Evolutionary conservation across 108 stramenopile genomes (phyloP).

Genomic region (Conticribra guillardii): DNA sequence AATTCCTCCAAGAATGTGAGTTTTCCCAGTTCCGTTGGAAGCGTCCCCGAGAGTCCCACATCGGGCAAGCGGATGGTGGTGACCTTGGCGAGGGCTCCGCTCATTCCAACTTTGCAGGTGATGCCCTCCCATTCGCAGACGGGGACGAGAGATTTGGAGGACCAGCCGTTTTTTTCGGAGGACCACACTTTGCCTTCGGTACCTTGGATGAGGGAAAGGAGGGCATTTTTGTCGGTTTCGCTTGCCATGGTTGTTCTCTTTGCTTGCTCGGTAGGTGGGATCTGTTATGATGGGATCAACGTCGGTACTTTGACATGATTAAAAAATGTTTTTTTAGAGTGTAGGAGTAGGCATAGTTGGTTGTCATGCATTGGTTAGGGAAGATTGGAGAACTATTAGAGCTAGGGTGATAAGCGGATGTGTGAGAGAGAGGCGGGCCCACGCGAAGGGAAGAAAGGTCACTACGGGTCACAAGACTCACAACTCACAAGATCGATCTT

Average conservation of each 20-base stretch:
- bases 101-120: conserved; percentile 26
- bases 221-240: conserved; percentile 2
- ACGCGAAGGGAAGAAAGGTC: too few relatives aligned
- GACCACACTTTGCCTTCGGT: conserved; percentile 24
- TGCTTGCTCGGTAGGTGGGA: not conserved
- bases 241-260: not conserved
- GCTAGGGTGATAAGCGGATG: too few relatives aligned
- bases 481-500: too few relatives aligned
- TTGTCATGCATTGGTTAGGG: too few relatives aligned
- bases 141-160: not conserved
- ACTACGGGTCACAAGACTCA: too few relatives aligned
- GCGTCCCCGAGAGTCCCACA: conserved; percentile 43
- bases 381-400: too few relatives aligned
- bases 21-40: conserved; percentile 40
- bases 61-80: conserved; percentile 23
- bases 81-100: conserved; percentile 6
- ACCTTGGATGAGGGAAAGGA: conserved; percentile 38
- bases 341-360: too few relatives aligned
- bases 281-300: too few relatives aligned
- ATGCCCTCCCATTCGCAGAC: conserved; percentile 61
- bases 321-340: too few relatives aligned
- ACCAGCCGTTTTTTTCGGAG: conserved; percentile 18
- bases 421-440: too few relatives aligned
- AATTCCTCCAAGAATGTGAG: conserved; percentile 31
- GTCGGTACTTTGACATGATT: too few relatives aligned